phyloP scores from a whole-genome alignment of 2,329 filamentous ascomycete genomes.

The Penicillium expansum region DNA sequence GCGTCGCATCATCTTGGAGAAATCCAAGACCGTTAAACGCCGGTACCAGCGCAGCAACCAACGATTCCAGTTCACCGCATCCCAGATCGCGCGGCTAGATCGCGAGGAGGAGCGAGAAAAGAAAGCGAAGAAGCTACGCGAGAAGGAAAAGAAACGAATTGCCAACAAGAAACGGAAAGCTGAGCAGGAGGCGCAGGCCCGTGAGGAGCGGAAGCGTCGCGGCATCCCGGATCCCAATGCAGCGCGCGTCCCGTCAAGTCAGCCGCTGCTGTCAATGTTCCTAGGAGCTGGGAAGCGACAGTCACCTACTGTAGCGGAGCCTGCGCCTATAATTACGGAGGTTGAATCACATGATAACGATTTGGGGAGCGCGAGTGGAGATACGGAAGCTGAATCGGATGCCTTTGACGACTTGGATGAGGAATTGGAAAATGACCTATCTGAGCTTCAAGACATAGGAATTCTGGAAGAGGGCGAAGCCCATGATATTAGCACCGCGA shows the following conservation, averaged over 20 bases:
- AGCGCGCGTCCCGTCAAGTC: conserved; percentile 33
- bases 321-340: conserved; percentile 2
- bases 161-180: conserved; percentile 37
- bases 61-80: conserved; percentile 34
- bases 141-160: conserved; percentile 34
- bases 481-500: neutral
- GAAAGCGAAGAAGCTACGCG: conserved; percentile 40
- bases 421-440: conserved; percentile 14
- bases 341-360: neutral
- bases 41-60: conserved; percentile 41
- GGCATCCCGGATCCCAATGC: conserved; percentile 34
- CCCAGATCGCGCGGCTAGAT: conserved; percentile 39
- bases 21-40: conserved; percentile 40
- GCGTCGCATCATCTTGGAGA: conserved; percentile 37
- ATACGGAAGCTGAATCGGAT: conserved; percentile 25
- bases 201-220: conserved; percentile 34
- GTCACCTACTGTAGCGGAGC: neutral
- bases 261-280: conserved; percentile 36
- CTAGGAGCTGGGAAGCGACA: conserved; percentile 19
- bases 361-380: conserved; percentile 13
- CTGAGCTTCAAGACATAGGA: conserved; percentile 10
- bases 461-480: neutral
- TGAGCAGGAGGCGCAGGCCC: conserved; percentile 34
- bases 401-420: conserved; percentile 24
- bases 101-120: conserved; percentile 43